Percentiles rank a stretch among this genome's conserved stretches.
Conservation (phyloP, 805 yeast species). For the Yamadazyma akitaensis region DNA sequence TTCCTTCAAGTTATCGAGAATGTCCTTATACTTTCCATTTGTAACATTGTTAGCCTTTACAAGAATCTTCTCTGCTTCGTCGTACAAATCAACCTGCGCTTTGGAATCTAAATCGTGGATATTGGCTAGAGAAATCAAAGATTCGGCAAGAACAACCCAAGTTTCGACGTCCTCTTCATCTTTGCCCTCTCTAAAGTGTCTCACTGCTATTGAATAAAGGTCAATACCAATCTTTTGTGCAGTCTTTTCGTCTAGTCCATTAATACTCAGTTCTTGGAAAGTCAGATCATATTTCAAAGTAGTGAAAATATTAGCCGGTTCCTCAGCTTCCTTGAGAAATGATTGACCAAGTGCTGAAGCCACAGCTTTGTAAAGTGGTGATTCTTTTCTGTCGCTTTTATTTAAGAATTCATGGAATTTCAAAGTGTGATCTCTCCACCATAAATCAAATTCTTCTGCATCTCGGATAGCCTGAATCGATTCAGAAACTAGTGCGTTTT, state of each 20-base stretch:
- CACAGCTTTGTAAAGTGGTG: slow-evolving; percentile 28
- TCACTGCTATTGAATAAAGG: slow-evolving; percentile 51
- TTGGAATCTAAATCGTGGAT: slow-evolving; percentile 59
- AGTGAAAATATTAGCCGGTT: slow-evolving; percentile 53
- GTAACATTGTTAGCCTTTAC: slow-evolving; percentile 75
- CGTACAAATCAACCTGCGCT: slow-evolving; percentile 66
- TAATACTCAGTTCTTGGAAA: slow-evolving; percentile 22
- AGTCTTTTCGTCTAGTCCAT: slow-evolving; percentile 35
- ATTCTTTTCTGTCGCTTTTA: slow-evolving; percentile 16
- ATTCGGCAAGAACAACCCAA: slow-evolving; percentile 86
- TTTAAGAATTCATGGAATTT: slow-evolving; percentile 29
- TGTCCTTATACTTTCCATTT: slow-evolving; percentile 67
- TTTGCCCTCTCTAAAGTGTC: slow-evolving; percentile 55
- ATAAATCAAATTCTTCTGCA: slow-evolving; percentile 45
- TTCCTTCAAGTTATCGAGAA: slow-evolving; percentile 49
- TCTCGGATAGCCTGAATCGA: slow-evolving; percentile 23
- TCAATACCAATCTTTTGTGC: slow-evolving; percentile 50
- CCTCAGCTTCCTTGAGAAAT: slow-evolving; percentile 62
- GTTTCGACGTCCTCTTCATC: slow-evolving; percentile 56
- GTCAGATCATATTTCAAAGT: slow-evolving; percentile 58
- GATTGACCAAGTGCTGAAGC: slow-evolving; percentile 59
- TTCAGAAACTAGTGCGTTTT: slow-evolving; percentile 30
- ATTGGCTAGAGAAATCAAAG: slow-evolving; percentile 76
- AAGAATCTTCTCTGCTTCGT: slow-evolving; percentile 65
- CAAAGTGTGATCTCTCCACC: slow-evolving; percentile 52